These are phyloP conservation scores for Geotrichum ghanense DNA, from an alignment of 805 yeast genomes.

Conservation along the genomic window DNA sequence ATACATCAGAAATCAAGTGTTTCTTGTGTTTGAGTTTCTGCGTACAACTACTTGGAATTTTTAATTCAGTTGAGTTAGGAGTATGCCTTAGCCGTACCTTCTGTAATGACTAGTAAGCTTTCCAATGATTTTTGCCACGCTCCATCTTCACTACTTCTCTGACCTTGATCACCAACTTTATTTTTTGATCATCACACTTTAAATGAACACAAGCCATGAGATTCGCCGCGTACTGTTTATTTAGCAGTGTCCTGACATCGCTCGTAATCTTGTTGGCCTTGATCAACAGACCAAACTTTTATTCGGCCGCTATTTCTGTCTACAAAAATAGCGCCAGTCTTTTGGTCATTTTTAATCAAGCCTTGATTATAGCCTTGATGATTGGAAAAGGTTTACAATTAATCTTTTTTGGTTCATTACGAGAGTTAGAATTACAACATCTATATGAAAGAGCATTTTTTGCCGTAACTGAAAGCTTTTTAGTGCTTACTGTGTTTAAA, in stretches of 20 bases:
- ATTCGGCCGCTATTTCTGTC: constrained; percentile 38
- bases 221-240: background rate
- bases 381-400: constrained; percentile 14
- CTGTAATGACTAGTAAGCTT: too few species aligned
- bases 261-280: constrained; percentile 30
- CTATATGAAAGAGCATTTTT: constrained; percentile 54
- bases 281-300: constrained; percentile 35
- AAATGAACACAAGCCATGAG: too few species aligned
- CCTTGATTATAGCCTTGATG: constrained; percentile 10
- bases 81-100: too few species aligned
- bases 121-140: too few species aligned
- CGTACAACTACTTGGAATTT: too few species aligned
- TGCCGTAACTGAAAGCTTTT: constrained; percentile 45
- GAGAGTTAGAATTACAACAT: constrained; percentile 68
- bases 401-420: constrained; percentile 53
- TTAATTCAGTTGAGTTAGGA: too few species aligned
- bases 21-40: too few species aligned
- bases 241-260: constrained; percentile 23
- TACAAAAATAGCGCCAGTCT: constrained; percentile 41
- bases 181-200: too few species aligned
- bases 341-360: constrained; percentile 27
- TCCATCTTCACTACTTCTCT: too few species aligned
- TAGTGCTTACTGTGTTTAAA: constrained; percentile 44
- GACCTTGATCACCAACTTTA: too few species aligned
- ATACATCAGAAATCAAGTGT: too few species aligned